Percentiles rank a stretch among this genome's conserved stretches.
phyloP scores from a whole-genome alignment of 139 green algal genomes.

The Chlorella sp. region DNA sequence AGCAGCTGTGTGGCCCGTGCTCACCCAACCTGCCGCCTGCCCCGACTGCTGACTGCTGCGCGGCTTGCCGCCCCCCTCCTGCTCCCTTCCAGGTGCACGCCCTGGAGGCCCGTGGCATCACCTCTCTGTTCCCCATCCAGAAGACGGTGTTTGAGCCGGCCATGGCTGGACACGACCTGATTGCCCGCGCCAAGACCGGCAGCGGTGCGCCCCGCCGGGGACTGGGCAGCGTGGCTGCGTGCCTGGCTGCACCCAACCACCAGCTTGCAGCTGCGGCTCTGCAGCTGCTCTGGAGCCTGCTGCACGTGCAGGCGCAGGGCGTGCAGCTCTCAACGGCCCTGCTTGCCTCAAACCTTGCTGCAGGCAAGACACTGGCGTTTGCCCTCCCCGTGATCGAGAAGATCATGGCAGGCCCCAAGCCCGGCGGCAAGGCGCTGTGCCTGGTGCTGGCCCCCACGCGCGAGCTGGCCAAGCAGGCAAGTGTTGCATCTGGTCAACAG shows the following conservation, averaged over 20 bases:
- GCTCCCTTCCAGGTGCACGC: slow-evolving; percentile 41
- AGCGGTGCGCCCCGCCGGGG: slow-evolving; percentile 51
- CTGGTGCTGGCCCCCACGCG: slow-evolving; percentile 96
- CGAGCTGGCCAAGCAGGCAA: slow-evolving; percentile 96
- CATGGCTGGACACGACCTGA: slow-evolving; percentile 88
- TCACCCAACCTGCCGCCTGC: too few species aligned
- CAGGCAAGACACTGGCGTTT: slow-evolving; percentile 98
- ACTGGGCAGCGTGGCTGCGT: too few species aligned
- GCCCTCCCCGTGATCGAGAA: slow-evolving; percentile 96
- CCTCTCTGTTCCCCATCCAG: slow-evolving; percentile 89
- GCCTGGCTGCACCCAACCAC: too few species aligned
- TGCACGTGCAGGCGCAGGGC: too few species aligned
- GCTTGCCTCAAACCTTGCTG: neutral
- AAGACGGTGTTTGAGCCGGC: slow-evolving; percentile 79
- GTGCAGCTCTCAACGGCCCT: too few species aligned
- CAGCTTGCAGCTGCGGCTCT: too few species aligned
- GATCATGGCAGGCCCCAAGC: slow-evolving; percentile 65
- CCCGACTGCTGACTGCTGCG: neutral
- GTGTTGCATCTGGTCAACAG: neutral
- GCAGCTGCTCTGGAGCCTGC: too few species aligned
- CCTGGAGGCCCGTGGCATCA: slow-evolving; percentile 77
- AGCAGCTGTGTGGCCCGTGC: too few species aligned
- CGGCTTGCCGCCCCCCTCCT: neutral
- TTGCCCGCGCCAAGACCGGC: slow-evolving; percentile 94
- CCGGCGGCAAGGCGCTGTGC: slow-evolving; percentile 63